phyloP scores from a whole-genome alignment of 1,284 basidiomycete genomes.

The Trichosporon coremiiforme region DNA sequence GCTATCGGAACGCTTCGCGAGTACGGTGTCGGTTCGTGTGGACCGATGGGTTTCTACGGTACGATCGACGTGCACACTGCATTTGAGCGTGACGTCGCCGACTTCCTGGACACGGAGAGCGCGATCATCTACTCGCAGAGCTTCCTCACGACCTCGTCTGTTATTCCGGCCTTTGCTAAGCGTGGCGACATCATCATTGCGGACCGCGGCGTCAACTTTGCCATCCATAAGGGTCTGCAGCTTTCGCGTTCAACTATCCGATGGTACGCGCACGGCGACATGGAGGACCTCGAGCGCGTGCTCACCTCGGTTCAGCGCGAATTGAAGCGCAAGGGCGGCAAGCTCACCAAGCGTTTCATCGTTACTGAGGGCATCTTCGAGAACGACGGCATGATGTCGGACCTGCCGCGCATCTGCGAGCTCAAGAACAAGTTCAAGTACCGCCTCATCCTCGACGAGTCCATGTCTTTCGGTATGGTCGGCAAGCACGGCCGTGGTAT shows the following conservation, averaged over 20 bases:
- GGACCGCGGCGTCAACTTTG: slow-evolving; percentile 89
- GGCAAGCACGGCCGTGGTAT: slow-evolving; percentile 91
- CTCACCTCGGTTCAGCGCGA: slow-evolving; percentile 83
- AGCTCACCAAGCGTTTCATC: slow-evolving; percentile 89
- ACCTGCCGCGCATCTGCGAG: slow-evolving; percentile 82
- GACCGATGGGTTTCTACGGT: slow-evolving; percentile 97
- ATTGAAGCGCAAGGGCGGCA: slow-evolving; percentile 74
- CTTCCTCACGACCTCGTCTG: slow-evolving; percentile 88
- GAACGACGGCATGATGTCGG: slow-evolving; percentile 85
- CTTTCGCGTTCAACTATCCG: slow-evolving; percentile 88
- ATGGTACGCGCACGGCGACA: slow-evolving; percentile 96
- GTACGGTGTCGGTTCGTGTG: slow-evolving; percentile 94
- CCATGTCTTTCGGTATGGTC: slow-evolving; percentile 87
- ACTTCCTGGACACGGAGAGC: slow-evolving; percentile 84
- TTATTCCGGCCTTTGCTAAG: slow-evolving; percentile 97
- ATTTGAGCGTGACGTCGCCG: slow-evolving; percentile 83
- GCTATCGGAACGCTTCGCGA: slow-evolving; percentile 84
- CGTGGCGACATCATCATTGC: slow-evolving; percentile 98
- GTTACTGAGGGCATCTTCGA: slow-evolving; percentile 97
- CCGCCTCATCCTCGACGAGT: slow-evolving; percentile 91
- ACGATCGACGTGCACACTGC: slow-evolving; percentile 92
- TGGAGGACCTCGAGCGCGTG: slow-evolving; percentile 85
- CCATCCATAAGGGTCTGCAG: slow-evolving; percentile 96
- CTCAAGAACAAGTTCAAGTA: slow-evolving; percentile 96
- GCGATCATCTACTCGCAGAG: slow-evolving; percentile 94